Conservation (phyloP, 257 asterid species). For the Przewalskia tangutica region DNA sequence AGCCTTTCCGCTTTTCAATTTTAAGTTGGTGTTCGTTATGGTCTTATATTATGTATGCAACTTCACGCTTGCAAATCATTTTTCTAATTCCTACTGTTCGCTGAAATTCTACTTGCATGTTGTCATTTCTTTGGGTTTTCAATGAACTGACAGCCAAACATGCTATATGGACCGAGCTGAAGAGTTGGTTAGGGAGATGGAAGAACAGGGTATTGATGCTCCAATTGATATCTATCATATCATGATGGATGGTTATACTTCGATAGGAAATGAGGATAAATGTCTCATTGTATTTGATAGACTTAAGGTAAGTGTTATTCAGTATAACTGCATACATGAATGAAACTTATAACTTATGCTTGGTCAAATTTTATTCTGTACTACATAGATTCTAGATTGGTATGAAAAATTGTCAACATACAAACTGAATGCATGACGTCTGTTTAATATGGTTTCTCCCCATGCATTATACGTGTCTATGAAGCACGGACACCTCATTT, state of each 20-base stretch:
- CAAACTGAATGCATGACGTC: neutral
- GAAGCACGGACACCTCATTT: too few species aligned
- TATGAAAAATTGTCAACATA: neutral
- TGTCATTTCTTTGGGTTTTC: slow-evolving; percentile 1
- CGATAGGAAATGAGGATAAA: slow-evolving; percentile 58
- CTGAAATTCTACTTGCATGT: slow-evolving; percentile 1
- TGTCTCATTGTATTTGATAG: slow-evolving; percentile 78
- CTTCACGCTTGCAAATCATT: neutral
- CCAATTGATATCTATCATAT: slow-evolving; percentile 83
- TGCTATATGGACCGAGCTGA: slow-evolving; percentile 68
- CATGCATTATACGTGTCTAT: neutral
- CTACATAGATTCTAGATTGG: neutral
- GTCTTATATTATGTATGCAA: neutral
- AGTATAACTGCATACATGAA: neutral
- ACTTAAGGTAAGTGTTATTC: slow-evolving; percentile 45
- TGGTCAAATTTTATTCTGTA: neutral
- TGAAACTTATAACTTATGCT: neutral
- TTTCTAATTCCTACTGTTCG: neutral
- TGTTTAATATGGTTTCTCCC: neutral
- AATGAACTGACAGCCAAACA: slow-evolving; percentile 51
- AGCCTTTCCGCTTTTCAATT: neutral
- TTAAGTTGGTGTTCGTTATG: neutral
- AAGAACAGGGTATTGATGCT: slow-evolving; percentile 93
- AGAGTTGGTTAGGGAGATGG: slow-evolving; percentile 94
- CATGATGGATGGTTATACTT: slow-evolving; percentile 98